Percentiles rank a stretch among this genome's conserved stretches.
Conservation (phyloP, 148 eudicot species). For the Heliosperma pusillum region DNA sequence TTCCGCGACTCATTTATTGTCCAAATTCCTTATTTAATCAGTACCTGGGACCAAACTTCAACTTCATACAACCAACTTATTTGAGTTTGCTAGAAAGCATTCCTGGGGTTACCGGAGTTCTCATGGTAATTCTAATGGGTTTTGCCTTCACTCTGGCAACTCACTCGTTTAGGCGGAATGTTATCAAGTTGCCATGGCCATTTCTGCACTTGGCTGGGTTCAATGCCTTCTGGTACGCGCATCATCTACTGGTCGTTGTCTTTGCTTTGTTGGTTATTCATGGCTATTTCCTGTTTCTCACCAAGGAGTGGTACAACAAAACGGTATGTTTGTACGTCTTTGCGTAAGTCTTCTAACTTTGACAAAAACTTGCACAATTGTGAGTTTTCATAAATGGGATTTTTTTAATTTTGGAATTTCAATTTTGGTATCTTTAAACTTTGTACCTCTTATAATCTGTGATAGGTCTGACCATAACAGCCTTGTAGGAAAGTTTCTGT, state of each 20-base stretch:
- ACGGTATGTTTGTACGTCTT: constrained; percentile 50
- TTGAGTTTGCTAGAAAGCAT: constrained; percentile 41
- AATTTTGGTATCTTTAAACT: no score
- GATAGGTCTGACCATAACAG: no score
- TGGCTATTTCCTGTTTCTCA: constrained; percentile 69
- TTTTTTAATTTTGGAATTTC: background rate
- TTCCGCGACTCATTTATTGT: constrained; percentile 50
- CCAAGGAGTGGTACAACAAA: constrained; percentile 63
- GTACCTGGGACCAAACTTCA: constrained; percentile 48
- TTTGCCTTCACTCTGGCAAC: constrained; percentile 75
- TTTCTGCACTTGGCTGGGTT: constrained; percentile 79
- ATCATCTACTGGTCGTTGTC: constrained; percentile 69
- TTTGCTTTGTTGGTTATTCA: constrained; percentile 67
- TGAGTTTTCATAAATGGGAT: background rate
- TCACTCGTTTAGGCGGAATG: constrained; percentile 83
- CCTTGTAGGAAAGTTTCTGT: no score
- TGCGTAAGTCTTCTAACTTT: background rate
- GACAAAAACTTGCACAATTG: background rate
- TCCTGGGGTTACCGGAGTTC: constrained; percentile 65
- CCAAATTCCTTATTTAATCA: constrained; percentile 34
- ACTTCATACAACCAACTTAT: constrained; percentile 57
- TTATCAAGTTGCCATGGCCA: constrained; percentile 68
- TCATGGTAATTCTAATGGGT: constrained; percentile 67
- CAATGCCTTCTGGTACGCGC: constrained; percentile 92
- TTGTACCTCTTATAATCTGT: no score